Percentiles rank a stretch among this genome's conserved stretches.
Evolutionary conservation across 495 filamentous ascomycete species (phyloP).

Genomic region (Lasiosphaeria ovina): DNA sequence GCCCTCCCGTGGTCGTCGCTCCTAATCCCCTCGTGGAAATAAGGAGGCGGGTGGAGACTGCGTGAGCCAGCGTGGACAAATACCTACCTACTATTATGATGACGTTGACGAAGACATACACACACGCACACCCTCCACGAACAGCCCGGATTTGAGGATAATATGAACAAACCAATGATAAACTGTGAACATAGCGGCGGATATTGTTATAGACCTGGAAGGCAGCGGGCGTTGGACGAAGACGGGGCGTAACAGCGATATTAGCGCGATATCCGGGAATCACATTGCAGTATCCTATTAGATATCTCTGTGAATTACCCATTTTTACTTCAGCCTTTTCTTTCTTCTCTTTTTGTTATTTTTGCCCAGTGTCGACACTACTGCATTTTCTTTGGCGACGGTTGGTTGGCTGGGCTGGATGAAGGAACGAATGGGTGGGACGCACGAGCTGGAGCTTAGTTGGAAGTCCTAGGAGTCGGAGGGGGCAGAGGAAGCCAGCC

Average conservation of each 20-base stretch:
- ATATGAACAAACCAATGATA: slow-evolving; percentile 18
- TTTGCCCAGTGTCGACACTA: too few species aligned
- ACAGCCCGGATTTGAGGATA: not conserved
- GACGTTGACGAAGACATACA: slow-evolving; percentile 12
- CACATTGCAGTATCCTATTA: not conserved
- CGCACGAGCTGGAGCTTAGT: not conserved
- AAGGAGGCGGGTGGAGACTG: slow-evolving; percentile 26
- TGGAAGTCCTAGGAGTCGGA: not conserved
- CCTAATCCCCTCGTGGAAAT: slow-evolving; percentile 21
- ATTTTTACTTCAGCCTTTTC: not conserved
- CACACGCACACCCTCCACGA: not conserved
- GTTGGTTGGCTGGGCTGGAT: not conserved
- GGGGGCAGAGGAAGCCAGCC: not conserved
- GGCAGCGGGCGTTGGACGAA: slow-evolving; percentile 24
- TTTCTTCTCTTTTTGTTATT: not conserved
- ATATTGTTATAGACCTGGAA: slow-evolving; percentile 19
- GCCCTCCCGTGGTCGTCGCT: slow-evolving; percentile 8
- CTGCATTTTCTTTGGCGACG: not conserved
- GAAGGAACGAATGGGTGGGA: not conserved
- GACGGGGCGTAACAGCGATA: slow-evolving; percentile 20
- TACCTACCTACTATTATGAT: not conserved
- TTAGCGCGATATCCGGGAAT: slow-evolving; percentile 2
- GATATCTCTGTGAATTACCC: not conserved
- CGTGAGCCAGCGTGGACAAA: slow-evolving; percentile 12
- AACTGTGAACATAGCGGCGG: slow-evolving; percentile 23